These are phyloP conservation scores for Agarophyton chilense DNA, from an alignment of 23 red algal species.

Conservation along the genomic window DNA sequence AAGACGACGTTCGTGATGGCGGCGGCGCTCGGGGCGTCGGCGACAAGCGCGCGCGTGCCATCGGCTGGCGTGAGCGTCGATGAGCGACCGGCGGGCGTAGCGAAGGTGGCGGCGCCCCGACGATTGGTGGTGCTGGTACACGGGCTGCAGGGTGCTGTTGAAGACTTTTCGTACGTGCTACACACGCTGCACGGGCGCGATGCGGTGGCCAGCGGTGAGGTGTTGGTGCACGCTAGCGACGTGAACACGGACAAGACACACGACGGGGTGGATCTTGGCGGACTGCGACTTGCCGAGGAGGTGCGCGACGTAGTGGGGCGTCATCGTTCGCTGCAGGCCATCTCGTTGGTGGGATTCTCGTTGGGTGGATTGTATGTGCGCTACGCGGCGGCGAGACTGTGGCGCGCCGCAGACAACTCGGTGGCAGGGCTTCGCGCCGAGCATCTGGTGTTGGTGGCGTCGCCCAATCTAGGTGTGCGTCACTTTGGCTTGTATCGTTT, in stretches of 20 bases:
- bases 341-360: constrained; percentile 75
- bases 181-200: not conserved
- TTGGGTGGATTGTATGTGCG: constrained; percentile 76
- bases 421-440: constrained; percentile 47
- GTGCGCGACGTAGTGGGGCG: constrained; percentile 18
- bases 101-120: no score
- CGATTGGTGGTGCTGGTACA: constrained; percentile 61
- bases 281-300: constrained; percentile 60
- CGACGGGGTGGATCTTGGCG: constrained; percentile 72
- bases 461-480: constrained; percentile 72
- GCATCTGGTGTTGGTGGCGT: constrained; percentile 59
- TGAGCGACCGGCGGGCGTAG: no score
- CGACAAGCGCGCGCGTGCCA: not conserved
- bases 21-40: not conserved
- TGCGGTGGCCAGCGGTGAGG: not conserved
- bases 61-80: no score
- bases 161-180: constrained; percentile 65
- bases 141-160: constrained; percentile 73
- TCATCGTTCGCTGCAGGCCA: constrained; percentile 12
- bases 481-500: constrained; percentile 77
- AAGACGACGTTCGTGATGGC: not conserved
- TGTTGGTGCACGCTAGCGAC: constrained; percentile 45
- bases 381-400: constrained; percentile 64
- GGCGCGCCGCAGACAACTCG: not conserved
- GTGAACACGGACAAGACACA: constrained; percentile 74